phyloP scores from a whole-genome alignment of 371 early-diverging fungal genomes.

The Apophysomyces ossiformis region DNA sequence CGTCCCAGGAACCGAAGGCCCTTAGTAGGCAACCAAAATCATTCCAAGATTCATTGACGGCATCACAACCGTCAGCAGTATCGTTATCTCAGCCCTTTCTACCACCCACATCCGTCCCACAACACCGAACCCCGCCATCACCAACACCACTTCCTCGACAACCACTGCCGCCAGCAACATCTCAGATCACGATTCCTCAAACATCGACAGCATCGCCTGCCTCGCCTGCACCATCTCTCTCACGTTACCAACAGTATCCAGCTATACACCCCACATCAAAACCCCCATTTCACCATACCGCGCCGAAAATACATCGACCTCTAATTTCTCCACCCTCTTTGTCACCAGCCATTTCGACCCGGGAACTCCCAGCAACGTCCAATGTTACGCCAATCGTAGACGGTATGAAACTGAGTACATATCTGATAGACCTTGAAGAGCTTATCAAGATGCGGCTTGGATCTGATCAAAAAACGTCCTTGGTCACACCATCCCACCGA shows the following conservation, averaged over 20 bases:
- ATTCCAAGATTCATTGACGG: conserved; percentile 8
- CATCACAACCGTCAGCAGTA: neutral
- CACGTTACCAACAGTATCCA: neutral
- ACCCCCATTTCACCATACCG: neutral
- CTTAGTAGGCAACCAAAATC: neutral
- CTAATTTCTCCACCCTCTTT: neutral
- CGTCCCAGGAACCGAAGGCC: conserved; percentile 6
- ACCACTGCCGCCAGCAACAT: neutral
- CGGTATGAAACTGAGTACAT: conserved; percentile 15
- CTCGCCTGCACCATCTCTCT: conserved; percentile 1
- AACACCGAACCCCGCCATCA: neutral
- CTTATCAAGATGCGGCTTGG: conserved; percentile 30
- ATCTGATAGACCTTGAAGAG: conserved; percentile 25
- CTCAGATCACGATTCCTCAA: neutral
- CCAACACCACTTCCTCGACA: neutral
- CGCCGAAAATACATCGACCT: conserved; percentile 1
- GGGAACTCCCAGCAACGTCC: neutral
- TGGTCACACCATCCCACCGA: conserved; percentile 3
- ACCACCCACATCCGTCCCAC: conserved; percentile 9
- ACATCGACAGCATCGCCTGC: neutral
- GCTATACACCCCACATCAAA: conserved; percentile 10
- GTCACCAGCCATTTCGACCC: neutral
- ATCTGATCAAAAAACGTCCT: conserved; percentile 7
- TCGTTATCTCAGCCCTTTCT: neutral
- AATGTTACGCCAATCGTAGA: conserved; percentile 12